These are phyloP conservation scores for Neonothopanus nambi DNA, from an alignment of 1,284 basidiomycete species.

Conservation along the genomic window DNA sequence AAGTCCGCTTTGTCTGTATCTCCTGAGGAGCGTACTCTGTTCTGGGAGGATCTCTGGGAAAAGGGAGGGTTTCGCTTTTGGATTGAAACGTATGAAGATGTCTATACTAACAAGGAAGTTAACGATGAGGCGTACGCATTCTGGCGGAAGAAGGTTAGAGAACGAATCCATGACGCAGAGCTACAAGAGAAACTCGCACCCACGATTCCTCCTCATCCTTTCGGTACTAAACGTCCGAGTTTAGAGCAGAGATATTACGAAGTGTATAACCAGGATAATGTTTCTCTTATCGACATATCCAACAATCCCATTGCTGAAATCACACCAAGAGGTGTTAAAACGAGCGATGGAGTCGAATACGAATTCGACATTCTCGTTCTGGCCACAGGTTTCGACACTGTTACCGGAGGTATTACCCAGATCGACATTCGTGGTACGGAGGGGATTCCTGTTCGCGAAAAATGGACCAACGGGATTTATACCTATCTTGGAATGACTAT, in stretches of 20 bases:
- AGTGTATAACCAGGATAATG: constrained; percentile 25
- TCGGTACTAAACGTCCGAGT: constrained; percentile 24
- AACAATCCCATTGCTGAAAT: constrained; percentile 12
- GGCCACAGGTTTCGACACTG: too few species aligned
- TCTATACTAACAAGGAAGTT: constrained; percentile 20
- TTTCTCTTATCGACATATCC: constrained; percentile 23
- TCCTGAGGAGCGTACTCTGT: constrained; percentile 22
- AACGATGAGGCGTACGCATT: constrained; percentile 26
- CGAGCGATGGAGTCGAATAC: constrained; percentile 6
- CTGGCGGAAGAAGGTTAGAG: constrained; percentile 26
- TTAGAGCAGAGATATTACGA: constrained; percentile 26
- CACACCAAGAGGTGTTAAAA: constrained; percentile 10
- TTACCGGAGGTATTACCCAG: too few species aligned
- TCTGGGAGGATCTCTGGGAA: constrained; percentile 24
- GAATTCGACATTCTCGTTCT: constrained; percentile 13
- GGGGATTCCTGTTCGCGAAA: background rate
- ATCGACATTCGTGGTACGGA: too few species aligned
- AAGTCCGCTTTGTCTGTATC: constrained; percentile 17
- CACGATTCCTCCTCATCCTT: constrained; percentile 24
- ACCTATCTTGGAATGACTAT: constrained; percentile 11
- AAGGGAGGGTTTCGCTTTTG: constrained; percentile 26
- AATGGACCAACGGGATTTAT: constrained; percentile 7
- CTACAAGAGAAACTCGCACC: constrained; percentile 28
- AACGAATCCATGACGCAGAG: constrained; percentile 21
- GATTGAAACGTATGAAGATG: constrained; percentile 20